Conservation (phyloP, 2,329 filamentous ascomycete species). For the Colletotrichum trifolii region DNA sequence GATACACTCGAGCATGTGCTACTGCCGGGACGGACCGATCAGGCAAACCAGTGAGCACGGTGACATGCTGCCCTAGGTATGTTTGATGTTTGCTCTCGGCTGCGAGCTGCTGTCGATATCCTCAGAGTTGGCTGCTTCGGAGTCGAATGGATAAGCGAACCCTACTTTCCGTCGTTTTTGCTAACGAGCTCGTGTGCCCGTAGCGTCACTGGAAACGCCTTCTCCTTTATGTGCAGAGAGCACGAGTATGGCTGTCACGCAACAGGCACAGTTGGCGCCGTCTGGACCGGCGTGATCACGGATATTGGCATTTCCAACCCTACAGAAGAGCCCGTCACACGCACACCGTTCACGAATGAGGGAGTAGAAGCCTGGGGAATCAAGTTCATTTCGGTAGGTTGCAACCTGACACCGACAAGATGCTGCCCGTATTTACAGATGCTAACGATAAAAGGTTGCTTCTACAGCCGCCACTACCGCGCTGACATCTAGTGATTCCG, state of each 20-base stretch:
- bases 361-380: slow-evolving; percentile 27
- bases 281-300: slow-evolving; percentile 27
- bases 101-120: not conserved
- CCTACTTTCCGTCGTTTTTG: not conserved
- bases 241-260: slow-evolving; percentile 29
- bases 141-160: no score
- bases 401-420: not conserved
- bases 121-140: no score
- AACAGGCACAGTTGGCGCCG: slow-evolving; percentile 5
- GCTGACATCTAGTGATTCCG: no score
- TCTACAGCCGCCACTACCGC: no score
- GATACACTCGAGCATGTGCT: slow-evolving; percentile 34
- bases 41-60: slow-evolving; percentile 18
- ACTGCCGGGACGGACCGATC: slow-evolving; percentile 2
- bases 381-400: slow-evolving; percentile 26
- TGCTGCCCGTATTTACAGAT: no score
- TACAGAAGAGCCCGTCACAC: slow-evolving; percentile 17
- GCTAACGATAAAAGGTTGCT: no score
- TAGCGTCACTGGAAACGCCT: slow-evolving; percentile 24
- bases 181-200: not conserved
- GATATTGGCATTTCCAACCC: slow-evolving; percentile 11
- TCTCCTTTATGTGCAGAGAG: slow-evolving; percentile 30
- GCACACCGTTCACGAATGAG: slow-evolving; percentile 14
- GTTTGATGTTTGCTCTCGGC: not conserved
- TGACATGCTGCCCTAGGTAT: slow-evolving; percentile 36